Conservation (phyloP, 495 filamentous ascomycete species). For the Tuber brumale region DNA sequence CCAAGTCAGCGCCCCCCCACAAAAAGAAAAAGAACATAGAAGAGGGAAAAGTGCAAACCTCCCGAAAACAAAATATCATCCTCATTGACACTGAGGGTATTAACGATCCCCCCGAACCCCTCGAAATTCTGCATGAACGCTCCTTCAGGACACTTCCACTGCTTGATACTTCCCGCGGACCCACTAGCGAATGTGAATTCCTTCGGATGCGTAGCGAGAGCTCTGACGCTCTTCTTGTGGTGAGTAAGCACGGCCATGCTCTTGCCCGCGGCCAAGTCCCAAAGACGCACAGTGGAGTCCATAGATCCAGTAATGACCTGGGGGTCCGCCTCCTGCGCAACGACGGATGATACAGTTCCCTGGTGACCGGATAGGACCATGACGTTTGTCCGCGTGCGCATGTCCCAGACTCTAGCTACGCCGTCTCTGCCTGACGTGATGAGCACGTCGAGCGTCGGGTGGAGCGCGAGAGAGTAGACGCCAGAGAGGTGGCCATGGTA, state of each 20-base stretch:
- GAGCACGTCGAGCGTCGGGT: constrained; percentile 89
- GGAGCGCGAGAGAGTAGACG: constrained; percentile 84
- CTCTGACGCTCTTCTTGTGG: constrained; percentile 94
- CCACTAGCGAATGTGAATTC: constrained; percentile 96
- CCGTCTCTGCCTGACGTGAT: constrained; percentile 90
- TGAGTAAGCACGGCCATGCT: constrained; percentile 93
- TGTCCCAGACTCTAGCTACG: constrained; percentile 94
- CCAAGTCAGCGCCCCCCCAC: not conserved
- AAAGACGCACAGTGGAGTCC: constrained; percentile 86
- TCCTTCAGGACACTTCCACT: constrained; percentile 98
- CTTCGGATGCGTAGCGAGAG: constrained; percentile 75
- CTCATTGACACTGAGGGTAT: constrained; percentile 86
- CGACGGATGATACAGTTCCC: constrained; percentile 76
- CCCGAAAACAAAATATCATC: constrained; percentile 93
- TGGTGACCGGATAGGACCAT: constrained; percentile 89
- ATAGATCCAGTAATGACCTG: constrained; percentile 89
- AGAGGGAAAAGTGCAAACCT: constrained; percentile 43
- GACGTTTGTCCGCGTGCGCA: constrained; percentile 90
- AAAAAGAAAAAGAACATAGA: not conserved
- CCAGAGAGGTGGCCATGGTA: constrained; percentile 97
- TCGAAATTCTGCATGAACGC: constrained; percentile 99
- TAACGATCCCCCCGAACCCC: constrained; percentile 92
- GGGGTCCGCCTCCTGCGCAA: constrained; percentile 93
- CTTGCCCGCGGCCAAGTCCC: constrained; percentile 95
- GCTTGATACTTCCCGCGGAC: constrained; percentile 90